A percentile compares a stretch with the other conserved stretches of the same genome.
Evolutionary conservation across 2,329 filamentous ascomycete species (phyloP).

Genomic region (Verticillium tricorpus): DNA sequence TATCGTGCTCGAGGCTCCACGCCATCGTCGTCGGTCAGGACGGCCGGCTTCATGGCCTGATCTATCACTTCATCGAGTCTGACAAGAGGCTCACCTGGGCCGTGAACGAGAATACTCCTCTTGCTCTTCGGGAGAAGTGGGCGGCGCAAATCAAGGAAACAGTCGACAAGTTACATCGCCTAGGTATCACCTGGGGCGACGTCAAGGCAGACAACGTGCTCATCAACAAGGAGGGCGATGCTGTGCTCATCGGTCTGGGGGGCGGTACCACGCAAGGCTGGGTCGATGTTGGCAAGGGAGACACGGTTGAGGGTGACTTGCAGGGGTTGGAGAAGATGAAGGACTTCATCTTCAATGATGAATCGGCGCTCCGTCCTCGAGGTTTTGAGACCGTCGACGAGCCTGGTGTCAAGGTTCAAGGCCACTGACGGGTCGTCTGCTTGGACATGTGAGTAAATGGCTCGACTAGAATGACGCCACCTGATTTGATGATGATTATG

Average conservation of each 20-base stretch:
- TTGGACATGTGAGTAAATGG: too few relatives aligned
- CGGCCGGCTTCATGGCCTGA: not conserved
- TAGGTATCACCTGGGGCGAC: constrained; percentile 23
- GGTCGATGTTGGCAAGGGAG: constrained; percentile 17
- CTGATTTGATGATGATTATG: too few relatives aligned
- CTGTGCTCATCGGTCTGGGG: constrained; percentile 26
- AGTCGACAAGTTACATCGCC: constrained; percentile 12
- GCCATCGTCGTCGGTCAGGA: not conserved
- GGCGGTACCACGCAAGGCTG: constrained; percentile 23
- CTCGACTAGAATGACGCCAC: too few relatives aligned
- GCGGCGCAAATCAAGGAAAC: constrained; percentile 12
- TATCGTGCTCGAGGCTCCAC: not conserved
- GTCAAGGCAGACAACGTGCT: constrained; percentile 24
- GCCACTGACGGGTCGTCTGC: too few relatives aligned
- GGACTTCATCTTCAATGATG: not conserved
- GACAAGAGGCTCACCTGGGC: not conserved
- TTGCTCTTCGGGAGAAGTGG: constrained; percentile 11
- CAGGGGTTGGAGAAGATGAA: constrained; percentile 15
- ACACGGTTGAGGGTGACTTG: constrained; percentile 19
- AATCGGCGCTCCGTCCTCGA: too few relatives aligned
- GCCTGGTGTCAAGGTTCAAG: too few relatives aligned
- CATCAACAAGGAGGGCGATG: constrained; percentile 20
- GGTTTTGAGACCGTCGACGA: too few relatives aligned
- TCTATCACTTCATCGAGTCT: not conserved
- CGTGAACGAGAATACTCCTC: not conserved